Percentiles rank a stretch among this genome's conserved stretches.
Conservation (phyloP, 495 filamentous ascomycete species). For the Talaromyces nanjingensis region DNA sequence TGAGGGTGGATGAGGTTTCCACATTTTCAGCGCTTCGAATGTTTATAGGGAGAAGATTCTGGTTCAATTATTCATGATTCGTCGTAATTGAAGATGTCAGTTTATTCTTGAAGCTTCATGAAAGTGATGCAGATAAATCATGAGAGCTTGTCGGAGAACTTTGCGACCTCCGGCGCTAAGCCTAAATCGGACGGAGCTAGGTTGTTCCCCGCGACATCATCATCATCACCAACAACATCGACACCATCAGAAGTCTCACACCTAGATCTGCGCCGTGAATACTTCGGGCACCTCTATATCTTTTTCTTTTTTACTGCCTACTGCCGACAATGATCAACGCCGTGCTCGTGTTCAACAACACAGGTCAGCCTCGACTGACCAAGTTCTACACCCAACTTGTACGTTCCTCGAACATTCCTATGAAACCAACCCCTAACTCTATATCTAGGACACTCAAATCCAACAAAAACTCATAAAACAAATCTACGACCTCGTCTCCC, state of each 20-base stretch:
- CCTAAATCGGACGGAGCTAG: background rate
- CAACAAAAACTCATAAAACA: constrained; percentile 95
- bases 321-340: constrained; percentile 75
- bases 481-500: constrained; percentile 94
- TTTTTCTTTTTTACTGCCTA: too few relatives aligned
- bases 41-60: background rate
- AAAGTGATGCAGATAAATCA: background rate
- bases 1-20: background rate
- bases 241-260: background rate
- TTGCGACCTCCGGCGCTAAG: constrained; percentile 2
- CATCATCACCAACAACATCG: background rate
- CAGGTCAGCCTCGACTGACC: constrained; percentile 89
- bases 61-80: background rate
- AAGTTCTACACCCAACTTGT: constrained; percentile 99
- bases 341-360: constrained; percentile 97
- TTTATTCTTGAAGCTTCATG: background rate
- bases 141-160: background rate
- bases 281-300: too few relatives aligned
- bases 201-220: background rate
- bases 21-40: background rate
- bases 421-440: background rate
- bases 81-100: background rate
- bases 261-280: background rate
- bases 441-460: constrained; percentile 81
- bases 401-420: background rate